Conservation (phyloP, 257 asterid genomes). For the Nicotiana sylvestris region DNA sequence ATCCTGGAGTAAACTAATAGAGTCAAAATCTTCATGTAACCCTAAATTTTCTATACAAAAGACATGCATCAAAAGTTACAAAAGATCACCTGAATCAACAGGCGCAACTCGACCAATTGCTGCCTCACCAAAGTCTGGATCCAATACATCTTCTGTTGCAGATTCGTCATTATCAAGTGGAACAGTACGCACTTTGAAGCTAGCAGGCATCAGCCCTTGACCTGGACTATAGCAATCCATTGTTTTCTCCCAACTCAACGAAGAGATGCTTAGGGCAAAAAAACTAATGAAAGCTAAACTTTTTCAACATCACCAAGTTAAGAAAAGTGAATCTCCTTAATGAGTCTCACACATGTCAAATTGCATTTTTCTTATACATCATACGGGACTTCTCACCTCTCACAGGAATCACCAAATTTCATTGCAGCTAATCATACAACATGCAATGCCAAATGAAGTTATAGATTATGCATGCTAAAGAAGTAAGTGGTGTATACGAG, state of each 20-base stretch:
- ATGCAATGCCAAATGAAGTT: background rate
- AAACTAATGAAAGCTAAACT: background rate
- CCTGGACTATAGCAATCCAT: constrained; percentile 96
- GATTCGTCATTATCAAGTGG: constrained; percentile 74
- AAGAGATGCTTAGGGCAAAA: constrained; percentile 2
- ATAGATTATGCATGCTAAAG: background rate
- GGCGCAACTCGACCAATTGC: constrained; percentile 96
- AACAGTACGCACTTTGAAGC: constrained; percentile 83
- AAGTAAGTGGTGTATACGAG: background rate
- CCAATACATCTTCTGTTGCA: constrained; percentile 85
- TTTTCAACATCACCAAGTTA: background rate
- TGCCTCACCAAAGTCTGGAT: constrained; percentile 93
- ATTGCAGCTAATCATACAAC: background rate
- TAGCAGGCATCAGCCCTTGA: constrained; percentile 93
- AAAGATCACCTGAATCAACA: constrained; percentile 67
- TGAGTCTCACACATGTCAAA: background rate
- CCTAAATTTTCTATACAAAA: background rate
- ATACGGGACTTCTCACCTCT: background rate
- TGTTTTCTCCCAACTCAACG: constrained; percentile 91
- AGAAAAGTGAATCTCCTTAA: background rate
- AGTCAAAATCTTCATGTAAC: constrained; percentile 5
- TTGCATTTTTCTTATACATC: background rate
- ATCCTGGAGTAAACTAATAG: constrained; percentile 34
- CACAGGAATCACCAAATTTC: background rate
- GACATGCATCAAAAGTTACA: background rate